phyloP scores from a whole-genome alignment of 2,329 filamentous ascomycete genomes.

The Tetracladium maxilliforme region DNA sequence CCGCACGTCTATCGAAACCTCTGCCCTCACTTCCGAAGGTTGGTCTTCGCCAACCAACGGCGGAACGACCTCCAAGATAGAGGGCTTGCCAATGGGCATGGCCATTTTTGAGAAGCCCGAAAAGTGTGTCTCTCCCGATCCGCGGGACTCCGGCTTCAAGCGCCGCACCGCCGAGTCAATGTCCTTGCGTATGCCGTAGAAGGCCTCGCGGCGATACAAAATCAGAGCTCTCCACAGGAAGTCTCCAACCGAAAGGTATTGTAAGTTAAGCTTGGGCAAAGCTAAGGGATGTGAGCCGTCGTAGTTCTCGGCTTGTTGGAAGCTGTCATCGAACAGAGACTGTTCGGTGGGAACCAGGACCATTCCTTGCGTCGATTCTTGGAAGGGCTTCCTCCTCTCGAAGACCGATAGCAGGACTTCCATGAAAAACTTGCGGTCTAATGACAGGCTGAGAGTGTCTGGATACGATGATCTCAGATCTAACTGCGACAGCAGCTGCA shows the following conservation, averaged over 20 bases:
- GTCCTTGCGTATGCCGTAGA: slow-evolving; percentile 87
- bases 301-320: slow-evolving; percentile 73
- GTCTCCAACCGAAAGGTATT: slow-evolving; percentile 88
- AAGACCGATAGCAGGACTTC: slow-evolving; percentile 64
- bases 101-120: slow-evolving; percentile 86
- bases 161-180: slow-evolving; percentile 72
- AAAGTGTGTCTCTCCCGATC: slow-evolving; percentile 56
- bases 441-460: slow-evolving; percentile 44
- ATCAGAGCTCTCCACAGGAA: slow-evolving; percentile 94
- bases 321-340: slow-evolving; percentile 61
- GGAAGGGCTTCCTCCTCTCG: slow-evolving; percentile 68
- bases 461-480: slow-evolving; percentile 78
- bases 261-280: slow-evolving; percentile 86
- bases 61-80: slow-evolving; percentile 74
- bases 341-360: slow-evolving; percentile 73
- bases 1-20: slow-evolving; percentile 73
- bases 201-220: slow-evolving; percentile 78
- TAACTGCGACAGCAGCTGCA: slow-evolving; percentile 52
- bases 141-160: slow-evolving; percentile 53
- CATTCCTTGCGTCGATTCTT: slow-evolving; percentile 59
- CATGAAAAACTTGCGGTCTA: slow-evolving; percentile 48
- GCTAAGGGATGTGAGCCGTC: slow-evolving; percentile 78
- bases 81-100: slow-evolving; percentile 69
- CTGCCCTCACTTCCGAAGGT: slow-evolving; percentile 74
- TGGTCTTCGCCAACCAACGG: slow-evolving; percentile 70